These are phyloP conservation scores for Leccinum ochraceum DNA, from an alignment of 768 basidiomycete species.

Conservation along the genomic window DNA sequence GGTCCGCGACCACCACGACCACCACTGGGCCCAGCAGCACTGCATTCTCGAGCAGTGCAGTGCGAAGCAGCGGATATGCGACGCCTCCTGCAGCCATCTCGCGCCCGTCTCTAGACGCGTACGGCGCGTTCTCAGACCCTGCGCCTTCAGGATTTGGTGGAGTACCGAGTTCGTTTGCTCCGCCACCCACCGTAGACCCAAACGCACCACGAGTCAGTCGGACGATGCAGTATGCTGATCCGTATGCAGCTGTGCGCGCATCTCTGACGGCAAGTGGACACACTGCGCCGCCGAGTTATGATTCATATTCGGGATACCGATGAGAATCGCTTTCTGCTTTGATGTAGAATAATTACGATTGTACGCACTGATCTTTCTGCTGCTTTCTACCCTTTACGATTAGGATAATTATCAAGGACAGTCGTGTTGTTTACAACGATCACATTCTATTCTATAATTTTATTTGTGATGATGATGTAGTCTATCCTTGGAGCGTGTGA, in stretches of 20 bases:
- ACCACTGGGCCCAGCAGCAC: constrained; percentile 29
- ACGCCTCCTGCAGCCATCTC: constrained; percentile 38
- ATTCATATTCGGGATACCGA: constrained; percentile 53
- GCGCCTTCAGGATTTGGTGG: constrained; percentile 72
- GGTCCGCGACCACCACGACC: constrained; percentile 36
- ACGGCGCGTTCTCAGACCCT: constrained; percentile 90
- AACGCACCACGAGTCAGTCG: constrained; percentile 63
- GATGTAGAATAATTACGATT: constrained; percentile 11
- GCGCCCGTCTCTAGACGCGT: constrained; percentile 79
- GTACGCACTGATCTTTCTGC: constrained; percentile 10
- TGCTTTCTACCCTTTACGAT: constrained; percentile 6
- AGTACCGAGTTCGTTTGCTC: constrained; percentile 36
- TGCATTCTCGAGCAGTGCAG: constrained; percentile 23
- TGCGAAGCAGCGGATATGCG: constrained; percentile 28
- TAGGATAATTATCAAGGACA: constrained; percentile 16
- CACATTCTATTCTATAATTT: constrained; percentile 11
- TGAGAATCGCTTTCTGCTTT: constrained; percentile 21
- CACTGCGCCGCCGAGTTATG: constrained; percentile 52
- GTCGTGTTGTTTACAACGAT: constrained; percentile 8
- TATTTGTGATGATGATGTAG: constrained; percentile 13
- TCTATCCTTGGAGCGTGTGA: constrained; percentile 1
- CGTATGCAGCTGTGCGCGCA: constrained; percentile 80
- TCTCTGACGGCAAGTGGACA: constrained; percentile 40
- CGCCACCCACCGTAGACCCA: constrained; percentile 33
- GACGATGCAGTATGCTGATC: constrained; percentile 94